A percentile compares a stretch with the other conserved stretches of the same genome.
These are phyloP conservation scores for Heliosperma pusillum DNA, from an alignment of 148 eudicot species.

Conservation along the genomic window DNA sequence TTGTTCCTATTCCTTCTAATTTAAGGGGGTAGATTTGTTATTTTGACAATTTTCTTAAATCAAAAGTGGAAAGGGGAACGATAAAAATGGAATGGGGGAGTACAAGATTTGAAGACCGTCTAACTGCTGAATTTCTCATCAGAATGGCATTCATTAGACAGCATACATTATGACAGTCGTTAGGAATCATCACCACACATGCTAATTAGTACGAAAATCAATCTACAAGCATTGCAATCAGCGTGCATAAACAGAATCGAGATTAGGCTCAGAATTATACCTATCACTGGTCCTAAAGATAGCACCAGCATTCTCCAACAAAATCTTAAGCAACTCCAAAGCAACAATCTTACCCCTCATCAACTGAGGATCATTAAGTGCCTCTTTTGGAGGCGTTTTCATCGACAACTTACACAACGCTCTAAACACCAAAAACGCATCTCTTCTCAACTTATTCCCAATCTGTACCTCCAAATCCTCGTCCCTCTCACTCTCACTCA, in stretches of 20 bases:
- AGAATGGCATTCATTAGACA: neutral
- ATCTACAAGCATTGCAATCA: constrained; percentile 4
- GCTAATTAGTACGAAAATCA: neutral
- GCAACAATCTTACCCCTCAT: constrained; percentile 98
- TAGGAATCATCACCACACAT: neutral
- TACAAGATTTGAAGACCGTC: neutral
- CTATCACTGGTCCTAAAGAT: constrained; percentile 97
- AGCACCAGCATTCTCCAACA: constrained; percentile 98
- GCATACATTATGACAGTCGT: neutral
- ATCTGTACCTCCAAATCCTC: constrained; percentile 96
- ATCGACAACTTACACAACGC: constrained; percentile 92
- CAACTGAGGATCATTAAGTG: constrained; percentile 72
- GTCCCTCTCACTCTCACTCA: constrained; percentile 59
- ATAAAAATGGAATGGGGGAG: neutral
- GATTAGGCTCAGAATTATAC: constrained; percentile 30
- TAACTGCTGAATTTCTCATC: neutral
- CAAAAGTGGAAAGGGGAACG: neutral
- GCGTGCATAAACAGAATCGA: neutral
- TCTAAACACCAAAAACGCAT: constrained; percentile 93
- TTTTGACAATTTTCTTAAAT: too few relatives aligned
- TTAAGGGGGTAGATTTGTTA: too few relatives aligned
- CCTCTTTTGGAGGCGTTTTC: constrained; percentile 99
- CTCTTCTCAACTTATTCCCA: constrained; percentile 92
- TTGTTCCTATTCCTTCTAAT: too few relatives aligned
- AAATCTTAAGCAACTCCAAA: constrained; percentile 92